Base-by-base conservation (phyloP, 352 stramenopile genomes). In the Phytopythium kandeliae region DNA sequence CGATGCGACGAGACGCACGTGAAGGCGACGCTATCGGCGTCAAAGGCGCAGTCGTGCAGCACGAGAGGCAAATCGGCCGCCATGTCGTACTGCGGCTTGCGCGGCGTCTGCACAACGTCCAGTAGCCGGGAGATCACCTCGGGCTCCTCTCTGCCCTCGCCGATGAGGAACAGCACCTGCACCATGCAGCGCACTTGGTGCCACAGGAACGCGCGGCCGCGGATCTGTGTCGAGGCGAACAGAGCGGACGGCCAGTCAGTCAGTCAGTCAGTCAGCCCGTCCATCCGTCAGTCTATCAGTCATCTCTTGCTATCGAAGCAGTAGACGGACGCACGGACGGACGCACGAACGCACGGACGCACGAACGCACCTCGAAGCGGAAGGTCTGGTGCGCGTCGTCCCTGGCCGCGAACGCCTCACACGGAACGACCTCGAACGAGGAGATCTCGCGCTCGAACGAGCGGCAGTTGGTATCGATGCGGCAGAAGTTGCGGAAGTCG, bases 161-260 rank as follows among this genome's bases (percentile, higher is more conserved):
- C 97, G 40, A 99, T 81, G 30, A 98, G 67, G 62, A 99, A 99
- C 13, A 99, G 63, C 25, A 99, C 78, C 4, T 95, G 74, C 31
- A 98, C 95, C 71, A 99, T 98, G 69, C 95, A 99, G 34, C 97
- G 91, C 58, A 99, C 97, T 72, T 99, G 97, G 78, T 99, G 97
- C 97, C 97, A 99, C 52, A 99, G 61, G 65, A 99, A 99, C 16
- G 96, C 96, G 57, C 95, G 86, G 2, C 97, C 97, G 31, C 80
- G 63, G 19, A 95, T 78, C 65, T 58, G 82, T 48, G n/a, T n/a
- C n/a, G n/a, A n/a, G n/a, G n/a, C n/a, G n/a, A n/a, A n/a, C n/a
- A n/a, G n/a, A n/a, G n/a, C n/a, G n/a, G n/a, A n/a, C n/a, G n/a
- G n/a, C n/a, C n/a, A n/a, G n/a, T n/a, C n/a, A n/a, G n/a, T n/a